Evolutionary conservation across 1,284 basidiomycete genomes (phyloP).

Genomic region (Hypsizygus ulmarius): DNA sequence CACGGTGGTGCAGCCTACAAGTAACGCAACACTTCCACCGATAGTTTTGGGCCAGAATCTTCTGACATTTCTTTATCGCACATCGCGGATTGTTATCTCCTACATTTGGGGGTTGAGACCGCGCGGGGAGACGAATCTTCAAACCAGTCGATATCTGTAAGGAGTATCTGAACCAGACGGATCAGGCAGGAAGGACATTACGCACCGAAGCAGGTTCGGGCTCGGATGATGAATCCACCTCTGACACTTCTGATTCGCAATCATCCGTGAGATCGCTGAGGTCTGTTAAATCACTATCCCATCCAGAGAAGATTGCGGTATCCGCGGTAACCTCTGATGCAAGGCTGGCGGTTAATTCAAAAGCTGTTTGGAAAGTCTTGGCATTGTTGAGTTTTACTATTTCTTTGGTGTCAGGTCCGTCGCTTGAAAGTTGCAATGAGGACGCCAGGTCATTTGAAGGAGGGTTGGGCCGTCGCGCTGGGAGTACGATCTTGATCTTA

Average conservation of each 20-base stretch:
- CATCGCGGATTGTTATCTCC: conserved; percentile 14
- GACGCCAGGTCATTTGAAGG: neutral
- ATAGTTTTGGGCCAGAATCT: conserved; percentile 24
- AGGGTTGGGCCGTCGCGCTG: neutral
- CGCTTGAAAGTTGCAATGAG: neutral
- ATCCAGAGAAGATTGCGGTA: conserved; percentile 14
- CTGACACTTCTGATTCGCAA: conserved; percentile 11
- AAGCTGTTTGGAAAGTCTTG: no score
- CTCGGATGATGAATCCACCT: conserved; percentile 3
- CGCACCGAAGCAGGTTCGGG: neutral
- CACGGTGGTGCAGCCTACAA: conserved; percentile 31
- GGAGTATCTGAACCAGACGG: neutral
- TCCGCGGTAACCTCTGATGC: neutral
- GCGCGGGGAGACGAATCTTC: conserved; percentile 21
- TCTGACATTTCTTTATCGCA: conserved; percentile 24
- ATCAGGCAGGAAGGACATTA: conserved; percentile 1
- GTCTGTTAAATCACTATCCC: conserved; percentile 33
- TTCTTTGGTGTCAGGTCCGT: neutral
- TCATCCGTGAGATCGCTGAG: conserved; percentile 22
- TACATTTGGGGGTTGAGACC: conserved; percentile 1
- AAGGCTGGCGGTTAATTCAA: no score
- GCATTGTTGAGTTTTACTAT: neutral
- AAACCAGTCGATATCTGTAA: conserved; percentile 11
- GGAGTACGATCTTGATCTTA: conserved; percentile 12
- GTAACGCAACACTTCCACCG: conserved; percentile 36